Evolutionary conservation across 192 early-diverging fungal species (phyloP), one percentile per base, ranked within the genome.

Genomic region (Backusella circina): DNA sequence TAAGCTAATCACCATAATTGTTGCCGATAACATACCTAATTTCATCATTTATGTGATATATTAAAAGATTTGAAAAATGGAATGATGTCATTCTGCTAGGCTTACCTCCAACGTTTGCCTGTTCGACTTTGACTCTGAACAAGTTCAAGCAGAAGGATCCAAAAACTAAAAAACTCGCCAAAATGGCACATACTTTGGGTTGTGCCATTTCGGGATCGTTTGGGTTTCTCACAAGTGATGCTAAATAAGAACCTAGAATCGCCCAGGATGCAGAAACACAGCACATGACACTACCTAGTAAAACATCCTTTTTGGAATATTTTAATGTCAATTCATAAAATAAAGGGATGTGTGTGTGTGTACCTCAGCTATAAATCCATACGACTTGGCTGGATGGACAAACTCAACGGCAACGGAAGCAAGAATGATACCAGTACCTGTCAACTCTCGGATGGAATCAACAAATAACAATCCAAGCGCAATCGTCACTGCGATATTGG

Each of bases 21-120:
- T 70, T 21, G 79, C 79, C 26, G 79, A 80, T 18, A 80, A 33
- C 50, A 80, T 75, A 31, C 72, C 77, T 79, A 36, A 54, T 26
- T 61, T 61, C 26, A 26, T 61, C 26, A 32, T 33, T 74, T 21
- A n/a, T 36, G 26, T 36, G 10, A 12, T 61, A 71, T 47, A 44
- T 33, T 35, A n/a, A 67, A 36, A 30, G 30, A 30, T 6, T 1
- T 31, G 16, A 15, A 35, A 26, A 3, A 15, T 35, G 21, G 30
- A 69, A 15, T 41, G 26, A 37, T n/a, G 37, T 28, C 51, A 26
- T 65, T 12, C 0, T 41, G 30, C 30, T 33, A 30, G 57, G 2
- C 41, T 79, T 75, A 80, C 79, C 79, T 66, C 75, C 79, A n/a
- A 73, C 71, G 50, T 80, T 80, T 26, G 71, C 75, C 69, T 80